Evolutionary conservation across 805 yeast genomes (phyloP), one percentile per base, ranked within the genome.

Genomic region (Sporopachydermia lactativora): DNA sequence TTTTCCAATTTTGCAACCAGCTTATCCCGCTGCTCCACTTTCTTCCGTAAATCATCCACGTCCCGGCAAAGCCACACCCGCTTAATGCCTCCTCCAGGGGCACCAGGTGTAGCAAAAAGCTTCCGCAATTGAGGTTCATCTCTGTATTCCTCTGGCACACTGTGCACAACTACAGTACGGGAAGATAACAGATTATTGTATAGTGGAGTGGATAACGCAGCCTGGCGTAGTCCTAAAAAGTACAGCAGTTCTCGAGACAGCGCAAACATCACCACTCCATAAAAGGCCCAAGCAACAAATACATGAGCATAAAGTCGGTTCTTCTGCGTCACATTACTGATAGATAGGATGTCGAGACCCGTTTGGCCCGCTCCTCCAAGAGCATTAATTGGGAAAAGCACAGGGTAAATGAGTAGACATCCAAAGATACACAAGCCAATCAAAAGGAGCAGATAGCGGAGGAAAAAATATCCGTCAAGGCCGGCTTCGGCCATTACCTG

Each of bases 391-490:
- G 97, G 92, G n/a, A 92, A 66, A 41, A 89, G 62, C 39, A 89
- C 69, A 4, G 81, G 77, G 67, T 72, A 75, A 4, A 75, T 62
- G 18, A 75, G 49, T 3, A 70, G 19, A 41, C 74, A 57, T 3
- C 83, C 81, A 36, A 75, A 61, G 1, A 75, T 65, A 43, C 77
- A 73, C 35, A 75, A 54, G 4, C 63, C 45, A 8, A 72, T 62
- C 46, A 84, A 62, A 31, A 81, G 52, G 39, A 72, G 67, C 18
- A 92, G 58, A 54, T 81, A 92, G 48, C 98, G 68, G 45, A 86
- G 61, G 57, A 88, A 89, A 54, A 92, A 78, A 62, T 83, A 89
- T 3, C 96, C 96, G 55, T 89, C 97, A n/a, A 89, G 56, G 14
- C 96, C 97, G 15, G 92, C 80, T 52, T 89, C 94, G 48, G 79